Percentiles rank a stretch among this genome's conserved stretches.
Conservation (phyloP, 2,329 filamentous ascomycete genomes). For the Hymenoscyphus linearis region DNA sequence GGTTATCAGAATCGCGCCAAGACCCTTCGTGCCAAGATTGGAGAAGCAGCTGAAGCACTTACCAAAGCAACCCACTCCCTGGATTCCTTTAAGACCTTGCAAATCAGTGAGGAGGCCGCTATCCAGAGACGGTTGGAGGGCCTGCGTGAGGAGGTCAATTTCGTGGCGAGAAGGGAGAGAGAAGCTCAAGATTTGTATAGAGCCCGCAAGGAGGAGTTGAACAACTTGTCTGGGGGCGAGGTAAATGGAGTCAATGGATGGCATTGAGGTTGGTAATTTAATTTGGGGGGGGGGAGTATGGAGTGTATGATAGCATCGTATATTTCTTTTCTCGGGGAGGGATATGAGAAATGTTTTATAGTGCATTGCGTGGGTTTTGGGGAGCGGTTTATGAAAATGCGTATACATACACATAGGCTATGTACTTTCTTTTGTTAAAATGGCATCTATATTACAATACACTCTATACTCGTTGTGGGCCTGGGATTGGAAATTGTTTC, state of each 20-base stretch:
- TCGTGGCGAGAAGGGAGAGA: slow-evolving; percentile 74
- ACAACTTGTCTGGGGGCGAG: slow-evolving; percentile 43
- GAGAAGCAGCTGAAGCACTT: slow-evolving; percentile 67
- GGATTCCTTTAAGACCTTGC: slow-evolving; percentile 67
- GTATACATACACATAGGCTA: background rate
- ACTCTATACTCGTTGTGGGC: background rate
- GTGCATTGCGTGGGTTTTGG: background rate
- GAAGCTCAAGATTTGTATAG: slow-evolving; percentile 88
- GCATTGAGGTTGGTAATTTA: slow-evolving; percentile 14
- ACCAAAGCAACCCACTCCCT: slow-evolving; percentile 68
- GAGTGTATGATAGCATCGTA: background rate
- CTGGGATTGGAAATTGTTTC: no score
- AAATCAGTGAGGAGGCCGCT: slow-evolving; percentile 74
- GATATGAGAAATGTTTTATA: background rate
- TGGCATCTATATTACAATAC: background rate
- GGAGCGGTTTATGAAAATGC: background rate
- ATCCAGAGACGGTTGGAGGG: slow-evolving; percentile 66
- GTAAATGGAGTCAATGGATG: slow-evolving; percentile 23
- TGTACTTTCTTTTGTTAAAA: background rate
- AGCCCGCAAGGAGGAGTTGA: slow-evolving; percentile 70
- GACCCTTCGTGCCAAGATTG: slow-evolving; percentile 72
- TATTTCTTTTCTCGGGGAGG: background rate
- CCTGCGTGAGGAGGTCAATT: slow-evolving; percentile 76
- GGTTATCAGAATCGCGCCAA: slow-evolving; percentile 87
- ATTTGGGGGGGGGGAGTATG: background rate